These are phyloP conservation scores for Fusarium buharicum DNA, from an alignment of 2,329 filamentous ascomycete genomes.

Conservation along the genomic window DNA sequence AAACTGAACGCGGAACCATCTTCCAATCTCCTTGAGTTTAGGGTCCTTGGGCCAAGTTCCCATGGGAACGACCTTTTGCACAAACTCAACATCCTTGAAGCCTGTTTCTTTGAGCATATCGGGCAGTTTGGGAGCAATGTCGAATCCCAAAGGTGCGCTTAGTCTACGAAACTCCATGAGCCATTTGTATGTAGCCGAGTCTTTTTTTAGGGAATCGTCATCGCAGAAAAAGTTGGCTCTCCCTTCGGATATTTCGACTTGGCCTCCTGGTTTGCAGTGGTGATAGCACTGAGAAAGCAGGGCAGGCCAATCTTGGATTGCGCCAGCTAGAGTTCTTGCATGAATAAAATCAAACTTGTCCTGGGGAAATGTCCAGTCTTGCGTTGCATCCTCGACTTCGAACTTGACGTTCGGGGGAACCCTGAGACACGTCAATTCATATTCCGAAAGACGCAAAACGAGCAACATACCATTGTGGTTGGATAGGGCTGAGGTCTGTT, in stretches of 20 bases:
- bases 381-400: conserved; percentile 14
- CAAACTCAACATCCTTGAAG: conserved; percentile 46
- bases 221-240: conserved; percentile 42
- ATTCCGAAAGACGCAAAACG: too few relatives aligned
- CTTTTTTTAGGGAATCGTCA: conserved; percentile 36
- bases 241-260: conserved; percentile 33
- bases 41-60: conserved; percentile 56
- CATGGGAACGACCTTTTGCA: conserved; percentile 50
- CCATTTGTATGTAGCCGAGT: conserved; percentile 37
- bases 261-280: conserved; percentile 28
- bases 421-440: conserved; percentile 8
- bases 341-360: conserved; percentile 32
- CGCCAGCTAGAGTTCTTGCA: conserved; percentile 43
- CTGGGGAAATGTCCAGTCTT: conserved; percentile 13
- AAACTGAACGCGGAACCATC: conserved; percentile 40
- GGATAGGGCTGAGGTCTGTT: conserved; percentile 44
- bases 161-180: conserved; percentile 38
- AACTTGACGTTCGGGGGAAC: conserved; percentile 43
- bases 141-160: conserved; percentile 35
- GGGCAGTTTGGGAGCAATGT: conserved; percentile 34
- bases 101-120: conserved; percentile 40
- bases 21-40: conserved; percentile 50
- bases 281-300: conserved; percentile 36
- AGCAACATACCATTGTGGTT: conserved; percentile 32
- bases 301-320: conserved; percentile 45